These are phyloP conservation scores for Wallacemonas rigidus DNA, from an alignment of 208 protist genomes.

Conservation along the genomic window DNA sequence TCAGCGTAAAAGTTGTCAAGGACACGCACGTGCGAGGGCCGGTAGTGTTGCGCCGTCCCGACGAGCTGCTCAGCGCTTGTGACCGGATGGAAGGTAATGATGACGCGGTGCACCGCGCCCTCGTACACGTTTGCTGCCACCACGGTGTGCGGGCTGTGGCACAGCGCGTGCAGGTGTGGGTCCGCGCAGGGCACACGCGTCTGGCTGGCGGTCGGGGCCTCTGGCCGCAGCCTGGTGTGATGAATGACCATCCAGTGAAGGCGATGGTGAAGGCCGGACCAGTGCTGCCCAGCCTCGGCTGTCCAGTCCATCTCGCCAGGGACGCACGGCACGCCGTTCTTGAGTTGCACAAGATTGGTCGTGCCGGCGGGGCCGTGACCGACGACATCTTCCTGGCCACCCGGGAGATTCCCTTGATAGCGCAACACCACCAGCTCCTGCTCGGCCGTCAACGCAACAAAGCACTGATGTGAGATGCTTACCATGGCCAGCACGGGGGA, in stretches of 20 bases:
- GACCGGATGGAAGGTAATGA: not conserved
- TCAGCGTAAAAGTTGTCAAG: constrained; percentile 25
- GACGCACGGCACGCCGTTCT: not conserved
- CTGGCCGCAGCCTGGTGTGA: not conserved
- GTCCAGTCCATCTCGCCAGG: constrained; percentile 2
- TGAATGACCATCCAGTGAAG: constrained; percentile 14
- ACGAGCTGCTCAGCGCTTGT: not conserved
- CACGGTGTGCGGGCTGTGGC: not conserved
- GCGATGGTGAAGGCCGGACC: constrained; percentile 10
- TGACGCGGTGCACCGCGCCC: constrained; percentile 5
- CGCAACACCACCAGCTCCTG: constrained; percentile 61
- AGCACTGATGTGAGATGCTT: constrained; percentile 65
- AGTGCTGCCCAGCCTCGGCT: constrained; percentile 16
- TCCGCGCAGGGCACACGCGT: not conserved
- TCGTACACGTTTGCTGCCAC: constrained; percentile 12
- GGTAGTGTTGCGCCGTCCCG: too few species aligned
- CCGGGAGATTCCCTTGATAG: constrained; percentile 71
- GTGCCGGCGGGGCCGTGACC: not conserved
- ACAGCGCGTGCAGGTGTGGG: not conserved
- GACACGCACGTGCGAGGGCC: not conserved
- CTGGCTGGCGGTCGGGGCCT: not conserved
- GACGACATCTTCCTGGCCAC: constrained; percentile 4
- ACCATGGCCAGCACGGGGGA: constrained; percentile 46
- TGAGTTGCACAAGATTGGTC: constrained; percentile 4
- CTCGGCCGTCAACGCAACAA: constrained; percentile 61